Percentiles rank a stretch among this genome's conserved stretches.
Evolutionary conservation across 2,329 filamentous ascomycete species (phyloP).

Genomic region (Trichoderma gracile): DNA sequence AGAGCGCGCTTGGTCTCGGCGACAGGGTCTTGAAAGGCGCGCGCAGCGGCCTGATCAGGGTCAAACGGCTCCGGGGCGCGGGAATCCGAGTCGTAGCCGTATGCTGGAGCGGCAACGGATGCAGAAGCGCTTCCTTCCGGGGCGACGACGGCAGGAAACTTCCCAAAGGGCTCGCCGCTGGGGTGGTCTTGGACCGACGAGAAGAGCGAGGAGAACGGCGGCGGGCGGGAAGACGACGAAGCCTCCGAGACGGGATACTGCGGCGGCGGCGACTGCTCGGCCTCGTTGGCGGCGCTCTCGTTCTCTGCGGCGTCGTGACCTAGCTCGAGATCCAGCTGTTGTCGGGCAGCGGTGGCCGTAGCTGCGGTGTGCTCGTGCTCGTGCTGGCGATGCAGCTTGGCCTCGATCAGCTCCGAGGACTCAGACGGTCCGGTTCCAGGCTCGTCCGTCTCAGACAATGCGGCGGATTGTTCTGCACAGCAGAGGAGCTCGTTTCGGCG

Average conservation of each 20-base stretch:
- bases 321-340: constrained; percentile 30
- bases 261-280: constrained; percentile 56
- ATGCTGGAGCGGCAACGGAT: constrained; percentile 55
- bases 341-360: constrained; percentile 28
- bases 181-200: constrained; percentile 41
- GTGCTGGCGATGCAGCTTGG: constrained; percentile 30
- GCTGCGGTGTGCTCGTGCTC: constrained; percentile 28
- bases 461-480: constrained; percentile 38
- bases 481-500: constrained; percentile 24
- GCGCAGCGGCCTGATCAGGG: constrained; percentile 39
- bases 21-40: constrained; percentile 52
- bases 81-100: constrained; percentile 43
- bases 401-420: constrained; percentile 41
- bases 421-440: constrained; percentile 39
- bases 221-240: constrained; percentile 55
- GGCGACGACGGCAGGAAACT: constrained; percentile 37
- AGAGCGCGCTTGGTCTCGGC: constrained; percentile 83
- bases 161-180: constrained; percentile 38
- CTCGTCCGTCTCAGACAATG: constrained; percentile 42
- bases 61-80: constrained; percentile 43
- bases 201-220: constrained; percentile 64
- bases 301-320: constrained; percentile 27
- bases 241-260: constrained; percentile 60
- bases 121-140: constrained; percentile 38
- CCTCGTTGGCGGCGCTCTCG: constrained; percentile 31